Evolutionary conservation across 2,329 filamentous ascomycete species (phyloP).

Genomic region (Stagonosporopsis rhizophila): DNA sequence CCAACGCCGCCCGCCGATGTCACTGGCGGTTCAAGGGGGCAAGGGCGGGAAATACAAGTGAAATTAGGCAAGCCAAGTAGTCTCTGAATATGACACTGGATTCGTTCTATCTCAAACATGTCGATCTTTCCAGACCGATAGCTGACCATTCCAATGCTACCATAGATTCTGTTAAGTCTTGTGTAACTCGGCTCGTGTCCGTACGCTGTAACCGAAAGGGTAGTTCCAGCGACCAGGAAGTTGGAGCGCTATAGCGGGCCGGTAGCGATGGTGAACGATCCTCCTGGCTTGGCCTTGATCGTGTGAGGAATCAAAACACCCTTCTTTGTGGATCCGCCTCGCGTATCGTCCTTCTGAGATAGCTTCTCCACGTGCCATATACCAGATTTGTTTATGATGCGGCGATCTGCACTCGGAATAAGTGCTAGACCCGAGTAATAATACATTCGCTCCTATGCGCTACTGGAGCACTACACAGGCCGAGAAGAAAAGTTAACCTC

Average conservation of each 20-base stretch:
- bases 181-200: conserved; percentile 11
- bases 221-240: conserved; percentile 14
- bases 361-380: not conserved
- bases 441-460: too few relatives aligned
- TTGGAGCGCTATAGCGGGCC: conserved; percentile 16
- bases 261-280: conserved; percentile 11
- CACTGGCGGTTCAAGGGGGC: conserved; percentile 4
- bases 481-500: too few relatives aligned
- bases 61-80: not conserved
- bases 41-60: not conserved
- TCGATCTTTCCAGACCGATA: not conserved
- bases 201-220: conserved; percentile 14
- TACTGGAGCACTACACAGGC: too few relatives aligned
- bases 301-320: not conserved
- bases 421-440: not conserved
- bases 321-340: not conserved
- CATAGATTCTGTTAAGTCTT: not conserved
- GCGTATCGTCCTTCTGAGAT: conserved; percentile 1
- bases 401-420: not conserved
- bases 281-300: conserved; percentile 1
- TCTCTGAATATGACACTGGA: not conserved
- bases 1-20: conserved; percentile 4
- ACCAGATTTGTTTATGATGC: conserved; percentile 1
- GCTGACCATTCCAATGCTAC: conserved; percentile 9
- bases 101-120: conserved; percentile 4